Evolutionary conservation across 305 asterid species (phyloP).

Genomic region (Andrographis paniculata): DNA sequence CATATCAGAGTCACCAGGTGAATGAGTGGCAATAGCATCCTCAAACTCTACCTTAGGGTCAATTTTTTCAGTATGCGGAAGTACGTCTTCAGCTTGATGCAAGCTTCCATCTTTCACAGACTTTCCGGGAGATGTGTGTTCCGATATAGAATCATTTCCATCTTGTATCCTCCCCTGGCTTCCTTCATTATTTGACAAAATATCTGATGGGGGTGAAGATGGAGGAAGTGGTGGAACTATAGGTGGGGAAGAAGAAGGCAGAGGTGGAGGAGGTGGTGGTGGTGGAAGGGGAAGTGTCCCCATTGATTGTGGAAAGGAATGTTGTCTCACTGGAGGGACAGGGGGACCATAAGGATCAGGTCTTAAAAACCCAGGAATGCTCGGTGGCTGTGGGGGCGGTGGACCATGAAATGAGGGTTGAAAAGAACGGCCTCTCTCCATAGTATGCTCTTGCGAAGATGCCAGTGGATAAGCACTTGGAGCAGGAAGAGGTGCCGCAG

Average conservation of each 20-base stretch:
- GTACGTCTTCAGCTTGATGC: constrained; percentile 22
- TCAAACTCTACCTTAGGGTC: constrained; percentile 28
- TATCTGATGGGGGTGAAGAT: constrained; percentile 39
- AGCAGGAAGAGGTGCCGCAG: constrained; percentile 24
- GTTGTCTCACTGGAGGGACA: constrained; percentile 18
- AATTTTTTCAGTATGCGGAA: constrained; percentile 32
- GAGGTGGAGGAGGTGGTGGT: constrained; percentile 41
- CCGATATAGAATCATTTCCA: constrained; percentile 22
- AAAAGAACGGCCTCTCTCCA: constrained; percentile 31
- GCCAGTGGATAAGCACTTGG: constrained; percentile 32
- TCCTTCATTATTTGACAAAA: constrained; percentile 20
- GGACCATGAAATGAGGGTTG: constrained; percentile 32
- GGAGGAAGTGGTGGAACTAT: constrained; percentile 50
- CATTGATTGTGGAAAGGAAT: constrained; percentile 22
- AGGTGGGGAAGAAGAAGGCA: constrained; percentile 44
- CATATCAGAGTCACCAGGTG: constrained; percentile 76
- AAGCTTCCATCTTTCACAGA: constrained; percentile 25
- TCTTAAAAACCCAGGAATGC: constrained; percentile 22
- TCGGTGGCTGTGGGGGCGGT: constrained; percentile 22
- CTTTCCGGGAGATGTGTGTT: constrained; percentile 27
- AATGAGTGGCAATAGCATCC: constrained; percentile 29
- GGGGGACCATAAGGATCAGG: constrained; percentile 30
- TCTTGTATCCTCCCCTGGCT: constrained; percentile 11
- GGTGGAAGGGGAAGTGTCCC: constrained; percentile 30
- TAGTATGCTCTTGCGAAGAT: constrained; percentile 33